Base-by-base conservation (phyloP, 805 yeast genomes). In the Candida boleticola region DNA sequence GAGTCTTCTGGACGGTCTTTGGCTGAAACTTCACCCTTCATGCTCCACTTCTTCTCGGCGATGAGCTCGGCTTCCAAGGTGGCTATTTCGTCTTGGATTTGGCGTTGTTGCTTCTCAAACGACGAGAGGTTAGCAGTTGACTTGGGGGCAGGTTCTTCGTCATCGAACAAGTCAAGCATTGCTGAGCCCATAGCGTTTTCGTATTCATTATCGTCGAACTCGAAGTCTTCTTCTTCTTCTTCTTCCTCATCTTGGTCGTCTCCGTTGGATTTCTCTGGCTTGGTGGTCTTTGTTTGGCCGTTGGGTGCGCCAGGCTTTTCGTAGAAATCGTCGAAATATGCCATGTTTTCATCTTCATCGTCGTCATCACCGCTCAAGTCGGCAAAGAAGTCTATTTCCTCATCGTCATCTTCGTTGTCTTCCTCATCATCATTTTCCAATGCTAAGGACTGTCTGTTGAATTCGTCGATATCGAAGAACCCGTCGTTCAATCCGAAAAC, bases 21-120 rank as follows among this genome's bases (percentile, higher is more conserved):
- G 1, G 89, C 86, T 44, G 77, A 76, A 1, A 88, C 89, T 65
- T 93, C 99, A 65, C 99, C 99, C 54, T 82, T 85, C 79, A 92
- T 75, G 5, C 96, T 81, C 99, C 99, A 92, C 54, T 81, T 82
- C 68, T 93, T 92, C 44, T 85, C 92, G 3, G 90, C 93, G 23
- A 92, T 82, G 14, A 93, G 83, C 60, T 90, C 97, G 35, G 81
- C 79, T 64, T 92, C 99, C 38, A 90, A 71, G 51, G 77, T 73
- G 27, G 77, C 77, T 46, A 93, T 93, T 63, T 93, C 95, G 27
- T 76, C 73, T 54, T 83, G 86, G 20, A 93, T 71, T 45, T 79
- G 79, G 40, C 72, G 70, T 62, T 92, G 97, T 60, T 89, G 95
- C 51, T 77, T 83, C 63, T 92, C 95, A 58, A 80, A 89, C 3